Evolutionary conservation across 129 eudicot species (phyloP), one percentile per base, ranked within the genome.

Genomic region (Artemisia tridentata): DNA sequence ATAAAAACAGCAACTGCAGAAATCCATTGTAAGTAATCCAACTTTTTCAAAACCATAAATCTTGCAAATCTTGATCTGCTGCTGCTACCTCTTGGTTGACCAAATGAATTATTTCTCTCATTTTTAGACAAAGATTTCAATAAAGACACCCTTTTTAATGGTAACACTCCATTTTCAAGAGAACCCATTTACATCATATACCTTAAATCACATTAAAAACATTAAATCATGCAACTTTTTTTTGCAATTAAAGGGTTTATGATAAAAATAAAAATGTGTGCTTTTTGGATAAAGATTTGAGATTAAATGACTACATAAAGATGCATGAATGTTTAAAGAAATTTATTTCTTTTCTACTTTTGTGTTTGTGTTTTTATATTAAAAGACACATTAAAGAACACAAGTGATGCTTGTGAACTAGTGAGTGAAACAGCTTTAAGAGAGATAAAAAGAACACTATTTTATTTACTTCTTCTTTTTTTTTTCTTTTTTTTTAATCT

Each of bases 61-160:
- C 97, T 90, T 58, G 93, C 82, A 72, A 88, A 85, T 84, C 92
- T 85, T 70, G 99, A 90, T 90, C 96, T 95, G 92, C 77, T 81
- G 81, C 83, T 80, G 1, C 8, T 38, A 38, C 45, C 45, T 38
- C 45, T 38, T 38, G 7, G 45, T 75, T 84, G 91, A 58, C 69
- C 82, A 81, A 76, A 83, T 71, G 82, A 71, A 29, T 31, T 63
- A 64, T 60, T 76, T 46, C 87, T 85, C 61, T 79, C 92, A 80
- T 72, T 86, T 72, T 82, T 88, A 52, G 82, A 83, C 57, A 64
- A 77, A 46, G 91, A 81, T 83, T 89, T 82, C 13, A 67, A 74
- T 65, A 88, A 77, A 77, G 75, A 72, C 53, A 89, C 95, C 75
- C 88, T 92, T 84, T 89, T 92, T 80, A 79, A 18, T 74, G 91